Evolutionary conservation across 345 rosid genomes (phyloP), one percentile per base, ranked within the genome.

Genomic region (Adansonia digitata): DNA sequence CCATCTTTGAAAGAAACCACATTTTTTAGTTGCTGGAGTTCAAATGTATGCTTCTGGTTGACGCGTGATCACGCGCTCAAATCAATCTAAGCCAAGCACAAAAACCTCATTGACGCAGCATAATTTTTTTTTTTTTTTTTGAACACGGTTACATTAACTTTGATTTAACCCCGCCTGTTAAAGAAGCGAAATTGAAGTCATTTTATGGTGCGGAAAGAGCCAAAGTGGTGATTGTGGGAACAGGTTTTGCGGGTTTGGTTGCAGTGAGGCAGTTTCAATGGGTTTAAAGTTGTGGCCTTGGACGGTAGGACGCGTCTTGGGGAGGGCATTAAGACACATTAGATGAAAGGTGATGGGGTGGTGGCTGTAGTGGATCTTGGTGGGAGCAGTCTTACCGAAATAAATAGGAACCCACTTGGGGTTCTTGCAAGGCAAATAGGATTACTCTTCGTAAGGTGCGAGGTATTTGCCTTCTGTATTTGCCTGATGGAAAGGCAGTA

Each of bases 371-470:
- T 89, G 15, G 98, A 93, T 84, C 81, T 91, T 22, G 97, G 98
- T 17, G 99, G 98, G 42, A 91, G 99, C 40, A 97, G 93, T n/a
- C 84, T 93, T 64, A 95, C 98, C 0, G 99, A 97, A 64, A 92
- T 95, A 18, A 93, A 95, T 78, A 97, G 98, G 48, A 95, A 93
- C 20, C 97, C 97, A 0, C 89, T 91, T 0, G 99, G 99, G 4
- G 99, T 95, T 78, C 86, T 95, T 59, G 99, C 97, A 13, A 81
- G 94, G 85, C 98, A 95, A 63, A 77, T 93, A 24, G 92, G 86
- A 15, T 81, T 95, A 65, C 98, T 24, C 94, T 95, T 48, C 99
- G 91, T 82, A 95, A 93, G 91, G 97, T 95, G 59, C 89, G 98
- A 80, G 98, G 93, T 82, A 85, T 86, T 57, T 95, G 98, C 35